These are phyloP conservation scores for Cryptococcus floricola DNA, from an alignment of 1,284 basidiomycete genomes.

Conservation along the genomic window DNA sequence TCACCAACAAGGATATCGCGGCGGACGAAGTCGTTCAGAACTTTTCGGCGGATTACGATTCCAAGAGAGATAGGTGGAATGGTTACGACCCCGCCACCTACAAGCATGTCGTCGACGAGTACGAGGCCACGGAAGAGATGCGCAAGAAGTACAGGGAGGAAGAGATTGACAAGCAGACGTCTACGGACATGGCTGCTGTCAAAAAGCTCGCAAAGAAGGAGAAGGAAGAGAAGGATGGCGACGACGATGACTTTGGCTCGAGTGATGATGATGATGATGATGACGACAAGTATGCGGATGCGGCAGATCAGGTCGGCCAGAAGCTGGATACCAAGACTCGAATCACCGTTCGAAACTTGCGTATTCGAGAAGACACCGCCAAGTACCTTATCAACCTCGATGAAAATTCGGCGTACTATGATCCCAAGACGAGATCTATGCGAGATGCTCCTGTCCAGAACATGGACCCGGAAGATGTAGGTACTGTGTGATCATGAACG, in stretches of 20 bases:
- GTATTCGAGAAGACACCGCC: constrained; percentile 98
- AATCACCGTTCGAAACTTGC: constrained; percentile 94
- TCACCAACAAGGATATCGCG: constrained; percentile 82
- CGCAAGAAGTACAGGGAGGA: constrained; percentile 87
- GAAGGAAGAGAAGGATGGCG: constrained; percentile 58
- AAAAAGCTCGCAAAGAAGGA: constrained; percentile 80
- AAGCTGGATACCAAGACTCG: constrained; percentile 97
- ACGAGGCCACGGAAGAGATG: constrained; percentile 86
- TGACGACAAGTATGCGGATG: constrained; percentile 95
- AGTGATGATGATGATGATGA: constrained; percentile 92
- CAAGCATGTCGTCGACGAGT: constrained; percentile 84
- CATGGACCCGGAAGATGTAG: constrained; percentile 76
- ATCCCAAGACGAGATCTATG: constrained; percentile 99
- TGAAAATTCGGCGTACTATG: constrained; percentile 93
- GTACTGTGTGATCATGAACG: constrained; percentile 28
- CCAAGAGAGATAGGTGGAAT: constrained; percentile 97
- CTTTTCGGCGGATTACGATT: constrained; percentile 78
- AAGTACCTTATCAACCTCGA: constrained; percentile 98
- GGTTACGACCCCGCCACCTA: constrained; percentile 91
- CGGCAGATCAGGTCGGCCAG: constrained; percentile 94
- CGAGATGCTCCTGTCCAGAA: constrained; percentile 85
- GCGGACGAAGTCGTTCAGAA: constrained; percentile 86
- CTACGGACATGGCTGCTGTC: constrained; percentile 76
- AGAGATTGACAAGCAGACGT: constrained; percentile 93
- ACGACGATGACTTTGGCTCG: constrained; percentile 80